Evolutionary conservation across 768 basidiomycete genomes (phyloP), one percentile per base, ranked within the genome.

Genomic region (Rhizopogon sp.): DNA sequence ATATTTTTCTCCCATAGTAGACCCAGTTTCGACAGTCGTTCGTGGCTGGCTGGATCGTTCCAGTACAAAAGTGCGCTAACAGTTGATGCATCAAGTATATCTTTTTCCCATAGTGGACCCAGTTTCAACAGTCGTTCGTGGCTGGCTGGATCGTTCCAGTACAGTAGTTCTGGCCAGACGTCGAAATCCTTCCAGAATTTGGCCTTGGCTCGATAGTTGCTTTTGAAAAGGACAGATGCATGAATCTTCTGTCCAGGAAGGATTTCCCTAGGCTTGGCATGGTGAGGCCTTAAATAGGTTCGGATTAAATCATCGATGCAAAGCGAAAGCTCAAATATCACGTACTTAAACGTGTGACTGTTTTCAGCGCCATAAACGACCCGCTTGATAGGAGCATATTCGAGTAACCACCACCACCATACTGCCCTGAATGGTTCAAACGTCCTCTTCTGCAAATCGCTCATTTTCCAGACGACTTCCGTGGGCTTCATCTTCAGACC

Each of bases 401-500:
- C 57, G 17, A 43, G 17, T 0, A 51, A 14, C 55, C 56, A 50
- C 47, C 47, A 37, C 11, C 10, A 11, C 31, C 29, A 51, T 4
- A 17, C 14, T n/a, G 5, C 14, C 16, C 13, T 3, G 3, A 58
- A 22, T 6, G 57, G 56, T 51, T 58, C 57, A 8, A 45, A 43
- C 3, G 29, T 50, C 41, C 37, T 37, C 29, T 56, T 56, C 46
- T 58, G 39, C 46, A 58, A 25, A 16, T 58, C 57, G 5, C 39
- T 33, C 42, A 50, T 39, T 5, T 50, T 41, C 57, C 57, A 58
- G 16, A 50, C 44, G 9, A 52, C 44, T 11, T 51, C 50, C 10
- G 49, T 31, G 20, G 25, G 43, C 11, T 54, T 47, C 22, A 69
- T 50, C 16, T 39, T 52, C 6, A 69, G 57, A 4, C 67, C 67